Base-by-base conservation (phyloP, 129 eudicot genomes). In the Artemisia argyi region DNA sequence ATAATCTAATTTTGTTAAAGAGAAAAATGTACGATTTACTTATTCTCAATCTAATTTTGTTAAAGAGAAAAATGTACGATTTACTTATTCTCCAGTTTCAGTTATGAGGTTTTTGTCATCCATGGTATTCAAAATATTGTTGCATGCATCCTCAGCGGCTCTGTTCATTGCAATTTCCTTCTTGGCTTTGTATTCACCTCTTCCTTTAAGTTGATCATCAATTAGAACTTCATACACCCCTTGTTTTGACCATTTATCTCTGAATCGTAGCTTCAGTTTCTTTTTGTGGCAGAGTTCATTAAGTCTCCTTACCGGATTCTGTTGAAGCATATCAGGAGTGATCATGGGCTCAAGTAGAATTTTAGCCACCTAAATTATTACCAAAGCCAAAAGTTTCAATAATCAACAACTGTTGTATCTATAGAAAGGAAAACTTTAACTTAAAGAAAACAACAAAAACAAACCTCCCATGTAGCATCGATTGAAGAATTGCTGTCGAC, bases 151-250 rank as follows among this genome's bases (percentile, higher is more conserved):
- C 55, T 85, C 76, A 44, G 96, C 96, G 50, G 96, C 96, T 81
- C 96, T 83, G 66, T 85, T 88, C 12, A 88, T 16, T 13, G 96
- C 96, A 30, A 88, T 78, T 71, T 88, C 95, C 72, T 85, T 88
- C 76, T 83, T 88, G 78, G 77, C 81, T 69, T 63, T 74, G 61
- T 87, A 88, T 69, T 76, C 76, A 11, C 91, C 91, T 74, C 66
- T 88, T 59, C 96, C 96, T 63, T 70, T 73, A 4, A 85, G 83
- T 71, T 81, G 80, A 74, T 85, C 75, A 62, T 78, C 82, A 2
- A 85, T 22, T 44, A 75, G 66, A 10, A 88, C 83, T 81, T 85
- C 83, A 30, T 73, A 85, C 20, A 78, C 72, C 2, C 91, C 91
- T 65, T 81, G 66, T 52, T 76, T 55, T 19, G 73, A 58, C 91